Base-by-base conservation (phyloP, 2,329 filamentous ascomycete species). In the Chrysoporthe deuterocubensis region DNA sequence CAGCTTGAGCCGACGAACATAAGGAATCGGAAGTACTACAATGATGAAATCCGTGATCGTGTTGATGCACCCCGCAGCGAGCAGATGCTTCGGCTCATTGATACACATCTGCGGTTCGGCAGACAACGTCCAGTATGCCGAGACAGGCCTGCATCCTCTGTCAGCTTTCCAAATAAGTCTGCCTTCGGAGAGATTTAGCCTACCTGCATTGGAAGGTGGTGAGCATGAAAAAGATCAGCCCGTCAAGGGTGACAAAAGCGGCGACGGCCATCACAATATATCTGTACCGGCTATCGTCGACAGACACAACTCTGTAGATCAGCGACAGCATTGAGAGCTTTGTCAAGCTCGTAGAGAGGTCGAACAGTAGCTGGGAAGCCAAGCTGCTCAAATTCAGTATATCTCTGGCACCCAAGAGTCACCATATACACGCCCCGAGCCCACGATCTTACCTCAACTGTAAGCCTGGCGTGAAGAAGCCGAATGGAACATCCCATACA, bases 41-140 rank as follows among this genome's bases (percentile, higher is more conserved):
- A 85, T 81, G 13, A 84, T 73, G 56, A 90, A 81, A 74, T 90
- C 87, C 7, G 86, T 88, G 56, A 84, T 72, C 59, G 88, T 88
- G 75, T 89, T 89, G 70, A 88, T 81, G 40, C 85, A 83, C 1
- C 87, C 86, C 46, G 87, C 81, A 46, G 81, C 81, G 42, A 86
- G 80, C 40, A 87, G 80, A 62, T 87, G 84, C 0, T 78, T 77
- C 2, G 83, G 80, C 69, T 89, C 80, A 37, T 85, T 73, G 50
- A 86, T 82, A 58, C 84, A 82, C 21, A 83, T 73, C 57, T 78
- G 75, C 1, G 76, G 74, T 26, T 67, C 63, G 18, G 65, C 13
- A 0, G 77, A 76, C 1, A 80, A 63, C 13, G 74, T 77, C 80
- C 80, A 82, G 70, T 77, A 80, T 16, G 75, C 75, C 40, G 77